phyloP scores from a whole-genome alignment of 495 filamentous ascomycete genomes.

The Aspergillus indologenus region DNA sequence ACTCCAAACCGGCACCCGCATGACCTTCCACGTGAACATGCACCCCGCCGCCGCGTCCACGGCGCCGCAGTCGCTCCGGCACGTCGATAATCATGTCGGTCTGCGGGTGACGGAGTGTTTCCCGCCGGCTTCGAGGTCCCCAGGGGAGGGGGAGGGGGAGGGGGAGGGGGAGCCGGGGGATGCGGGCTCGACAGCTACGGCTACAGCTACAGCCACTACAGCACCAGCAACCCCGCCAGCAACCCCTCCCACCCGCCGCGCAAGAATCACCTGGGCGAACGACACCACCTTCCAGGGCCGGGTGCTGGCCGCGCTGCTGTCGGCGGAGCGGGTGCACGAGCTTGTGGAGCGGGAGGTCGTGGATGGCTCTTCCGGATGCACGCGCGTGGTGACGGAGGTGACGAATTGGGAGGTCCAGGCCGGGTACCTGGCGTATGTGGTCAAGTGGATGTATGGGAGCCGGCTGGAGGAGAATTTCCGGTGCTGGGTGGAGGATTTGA shows the following conservation, averaged over 20 bases:
- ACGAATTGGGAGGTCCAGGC: constrained; percentile 44
- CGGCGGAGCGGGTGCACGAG: constrained; percentile 42
- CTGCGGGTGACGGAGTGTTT: constrained; percentile 30
- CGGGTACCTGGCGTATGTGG: constrained; percentile 38
- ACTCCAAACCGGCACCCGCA: constrained; percentile 33
- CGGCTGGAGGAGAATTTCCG: constrained; percentile 36
- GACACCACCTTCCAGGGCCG: constrained; percentile 29
- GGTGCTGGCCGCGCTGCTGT: constrained; percentile 29
- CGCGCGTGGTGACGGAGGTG: constrained; percentile 30
- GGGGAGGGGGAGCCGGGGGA: too few relatives aligned
- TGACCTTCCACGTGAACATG: constrained; percentile 47
- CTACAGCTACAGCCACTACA: neutral
- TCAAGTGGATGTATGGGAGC: constrained; percentile 37
- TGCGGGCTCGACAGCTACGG: too few relatives aligned
- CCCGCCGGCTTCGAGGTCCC: constrained; percentile 23
- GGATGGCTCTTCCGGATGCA: constrained; percentile 10
- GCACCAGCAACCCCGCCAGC: neutral
- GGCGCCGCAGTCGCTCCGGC: constrained; percentile 16
- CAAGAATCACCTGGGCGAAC: constrained; percentile 34
- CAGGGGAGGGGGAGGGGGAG: too few relatives aligned
- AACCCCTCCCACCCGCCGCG: constrained; percentile 5
- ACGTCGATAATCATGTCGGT: constrained; percentile 24
- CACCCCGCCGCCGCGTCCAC: constrained; percentile 23
- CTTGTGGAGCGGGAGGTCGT: constrained; percentile 28
- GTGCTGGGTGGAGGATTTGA: constrained; percentile 41